phyloP scores from a whole-genome alignment of 2,329 filamentous ascomycete species.

The Rugonectria rugulosa region DNA sequence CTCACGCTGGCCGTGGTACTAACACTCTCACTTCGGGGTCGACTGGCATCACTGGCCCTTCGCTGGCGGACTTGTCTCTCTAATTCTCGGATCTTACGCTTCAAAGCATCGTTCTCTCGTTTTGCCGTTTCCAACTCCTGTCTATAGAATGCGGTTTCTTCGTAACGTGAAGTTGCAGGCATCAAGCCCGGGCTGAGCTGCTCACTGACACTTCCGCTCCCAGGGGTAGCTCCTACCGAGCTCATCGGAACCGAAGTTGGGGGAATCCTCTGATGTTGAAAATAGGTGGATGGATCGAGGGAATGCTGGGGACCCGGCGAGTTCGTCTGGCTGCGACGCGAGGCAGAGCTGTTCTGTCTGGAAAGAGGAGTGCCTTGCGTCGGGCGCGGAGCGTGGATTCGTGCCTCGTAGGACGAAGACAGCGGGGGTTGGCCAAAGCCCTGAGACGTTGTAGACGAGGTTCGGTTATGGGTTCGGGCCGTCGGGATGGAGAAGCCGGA shows the following conservation, averaged over 20 bases:
- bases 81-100: slow-evolving; percentile 67
- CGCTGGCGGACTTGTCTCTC: slow-evolving; percentile 62
- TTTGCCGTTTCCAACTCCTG: slow-evolving; percentile 68
- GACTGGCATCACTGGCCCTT: slow-evolving; percentile 55
- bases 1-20: slow-evolving; percentile 61
- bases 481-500: slow-evolving; percentile 66
- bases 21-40: slow-evolving; percentile 59
- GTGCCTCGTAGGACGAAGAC: slow-evolving; percentile 47
- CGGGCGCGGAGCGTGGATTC: slow-evolving; percentile 55
- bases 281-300: slow-evolving; percentile 53
- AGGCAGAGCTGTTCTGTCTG: slow-evolving; percentile 63
- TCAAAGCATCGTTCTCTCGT: slow-evolving; percentile 69
- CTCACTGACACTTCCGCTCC: slow-evolving; percentile 44
- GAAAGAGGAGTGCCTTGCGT: slow-evolving; percentile 55
- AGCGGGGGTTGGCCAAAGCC: slow-evolving; percentile 49
- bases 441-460: slow-evolving; percentile 65
- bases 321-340: slow-evolving; percentile 59
- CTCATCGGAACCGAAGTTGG: slow-evolving; percentile 45
- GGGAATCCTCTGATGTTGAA: slow-evolving; percentile 56
- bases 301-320: slow-evolving; percentile 57
- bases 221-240: slow-evolving; percentile 51
- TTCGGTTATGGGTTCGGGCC: slow-evolving; percentile 63
- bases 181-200: slow-evolving; percentile 63
- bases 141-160: slow-evolving; percentile 67
- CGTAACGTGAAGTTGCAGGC: slow-evolving; percentile 65